Conservation (phyloP, 768 basidiomycete genomes). For the Harrya chromipes region DNA sequence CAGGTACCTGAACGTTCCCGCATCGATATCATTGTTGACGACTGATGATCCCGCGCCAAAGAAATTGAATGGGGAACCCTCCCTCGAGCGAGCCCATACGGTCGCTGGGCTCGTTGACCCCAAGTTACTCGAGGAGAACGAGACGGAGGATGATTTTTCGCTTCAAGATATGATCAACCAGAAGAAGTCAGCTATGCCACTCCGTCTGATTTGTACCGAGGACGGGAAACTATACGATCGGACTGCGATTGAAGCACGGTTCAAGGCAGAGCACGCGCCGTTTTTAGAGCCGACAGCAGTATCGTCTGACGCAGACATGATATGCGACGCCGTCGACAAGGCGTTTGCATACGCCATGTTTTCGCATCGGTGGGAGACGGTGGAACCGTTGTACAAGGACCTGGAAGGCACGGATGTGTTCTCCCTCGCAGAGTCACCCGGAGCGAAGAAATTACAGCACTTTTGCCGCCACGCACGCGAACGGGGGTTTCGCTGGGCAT, state of each 20-base stretch:
- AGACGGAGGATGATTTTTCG: not conserved
- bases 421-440: constrained; percentile 12
- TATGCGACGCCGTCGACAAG: constrained; percentile 7
- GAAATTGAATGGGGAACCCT: not conserved
- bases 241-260: constrained; percentile 13
- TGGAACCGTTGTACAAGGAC: constrained; percentile 17
- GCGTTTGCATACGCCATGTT: constrained; percentile 24
- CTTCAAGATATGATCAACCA: constrained; percentile 15
- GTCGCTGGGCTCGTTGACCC: not conserved
- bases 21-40: not conserved
- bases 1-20: constrained; percentile 3
- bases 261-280: constrained; percentile 10
- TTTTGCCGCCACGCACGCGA: constrained; percentile 20
- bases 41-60: not conserved
- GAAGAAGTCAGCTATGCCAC: constrained; percentile 20
- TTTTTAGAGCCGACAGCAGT: constrained; percentile 11
- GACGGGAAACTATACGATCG: constrained; percentile 24
- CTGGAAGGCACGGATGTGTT: constrained; percentile 16
- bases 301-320: not conserved
- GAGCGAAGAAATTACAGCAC: constrained; percentile 12
- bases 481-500: constrained; percentile 24
- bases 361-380: constrained; percentile 23
- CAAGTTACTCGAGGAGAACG: not conserved
- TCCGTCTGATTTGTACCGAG: constrained; percentile 23
- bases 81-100: not conserved